Evolutionary conservation across 805 yeast species (phyloP), one percentile per base, ranked within the genome.

Genomic region (Saccharomycopsis oosterbeekiorum): DNA sequence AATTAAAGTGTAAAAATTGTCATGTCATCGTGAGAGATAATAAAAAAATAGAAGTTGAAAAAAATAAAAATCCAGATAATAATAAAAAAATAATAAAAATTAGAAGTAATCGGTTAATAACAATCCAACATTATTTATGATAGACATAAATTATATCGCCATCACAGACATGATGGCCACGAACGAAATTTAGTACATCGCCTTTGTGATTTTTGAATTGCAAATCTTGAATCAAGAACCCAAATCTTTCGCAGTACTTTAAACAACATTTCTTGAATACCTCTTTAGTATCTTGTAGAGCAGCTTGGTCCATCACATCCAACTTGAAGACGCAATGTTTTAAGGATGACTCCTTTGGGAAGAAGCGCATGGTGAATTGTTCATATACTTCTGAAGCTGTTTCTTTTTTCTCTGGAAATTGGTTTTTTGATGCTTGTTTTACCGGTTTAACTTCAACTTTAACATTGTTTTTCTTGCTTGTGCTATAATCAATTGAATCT

Each of bases 241-340:
- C 60, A 29, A 37, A 57, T 54, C 62, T 64, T 4, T 21, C 36
- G 26, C 61, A 55, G 36, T 64, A 64, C n/a, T 56, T 59, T 14
- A 17, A 15, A 29, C 64, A 64, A 14, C 42, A 40, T 40, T 60
- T 60, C 19, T 53, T 36, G 17, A 64, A 55, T 9, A 60, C 15
- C 5, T 34, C 36, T 12, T 41, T n/a, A 1, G 58, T 60, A 37
- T 60, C 59, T n/a, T 59, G 57, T 5, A 29, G 21, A 5, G 57
- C 60, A 34, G 50, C 57, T 8, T 53, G 39, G 12, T 34, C 42
- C n/a, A 50, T n/a, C 11, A 43, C 47, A 15, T 51, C 40, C 36
- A 64, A 57, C 40, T 60, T 60, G 59, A 64, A 64, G 15, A 43
- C 42, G 41, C 65, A 64, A 19, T 62, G 66, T 15, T 41, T 56